Conservation (phyloP, 495 filamentous ascomycete species). For the Sporormia fimetaria region DNA sequence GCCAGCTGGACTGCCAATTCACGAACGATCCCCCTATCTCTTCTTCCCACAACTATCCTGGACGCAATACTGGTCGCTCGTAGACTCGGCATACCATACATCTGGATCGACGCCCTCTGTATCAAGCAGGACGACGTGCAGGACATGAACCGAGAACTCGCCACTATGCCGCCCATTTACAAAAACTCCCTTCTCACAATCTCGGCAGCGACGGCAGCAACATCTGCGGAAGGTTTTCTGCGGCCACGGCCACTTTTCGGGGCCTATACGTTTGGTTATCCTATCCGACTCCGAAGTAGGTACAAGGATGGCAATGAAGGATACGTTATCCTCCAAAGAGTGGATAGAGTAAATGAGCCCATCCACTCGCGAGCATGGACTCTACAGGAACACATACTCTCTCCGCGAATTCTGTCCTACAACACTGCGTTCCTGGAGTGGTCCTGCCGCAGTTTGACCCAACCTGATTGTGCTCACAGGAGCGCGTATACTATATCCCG, state of each 20-base stretch:
- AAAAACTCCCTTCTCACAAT: conserved; percentile 10
- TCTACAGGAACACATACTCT: conserved; percentile 26
- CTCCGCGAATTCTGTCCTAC: conserved; percentile 22
- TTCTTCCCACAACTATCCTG: conserved; percentile 6
- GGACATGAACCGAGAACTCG: conserved; percentile 1
- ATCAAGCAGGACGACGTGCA: conserved; percentile 11
- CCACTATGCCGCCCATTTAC: conserved; percentile 9
- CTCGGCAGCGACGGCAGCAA: conserved; percentile 11
- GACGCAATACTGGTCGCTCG: conserved; percentile 5
- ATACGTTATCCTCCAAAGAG: conserved; percentile 3
- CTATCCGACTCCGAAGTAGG: too few species aligned
- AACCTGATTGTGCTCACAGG: not conserved
- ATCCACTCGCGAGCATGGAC: conserved; percentile 23
- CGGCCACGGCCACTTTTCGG: not conserved
- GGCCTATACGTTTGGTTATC: too few species aligned
- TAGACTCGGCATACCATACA: conserved; percentile 5
- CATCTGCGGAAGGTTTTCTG: conserved; percentile 10
- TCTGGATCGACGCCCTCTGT: conserved; percentile 10
- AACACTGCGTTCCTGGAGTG: conserved; percentile 5
- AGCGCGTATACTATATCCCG: not conserved
- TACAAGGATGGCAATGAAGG: not conserved
- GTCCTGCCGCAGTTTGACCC: conserved; percentile 1
- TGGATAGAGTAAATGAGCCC: conserved; percentile 13
- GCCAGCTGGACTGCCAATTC: too few species aligned
- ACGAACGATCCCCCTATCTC: conserved; percentile 4